These are phyloP conservation scores for Ustulina deusta DNA, from an alignment of 2,329 filamentous ascomycete species.

Conservation along the genomic window DNA sequence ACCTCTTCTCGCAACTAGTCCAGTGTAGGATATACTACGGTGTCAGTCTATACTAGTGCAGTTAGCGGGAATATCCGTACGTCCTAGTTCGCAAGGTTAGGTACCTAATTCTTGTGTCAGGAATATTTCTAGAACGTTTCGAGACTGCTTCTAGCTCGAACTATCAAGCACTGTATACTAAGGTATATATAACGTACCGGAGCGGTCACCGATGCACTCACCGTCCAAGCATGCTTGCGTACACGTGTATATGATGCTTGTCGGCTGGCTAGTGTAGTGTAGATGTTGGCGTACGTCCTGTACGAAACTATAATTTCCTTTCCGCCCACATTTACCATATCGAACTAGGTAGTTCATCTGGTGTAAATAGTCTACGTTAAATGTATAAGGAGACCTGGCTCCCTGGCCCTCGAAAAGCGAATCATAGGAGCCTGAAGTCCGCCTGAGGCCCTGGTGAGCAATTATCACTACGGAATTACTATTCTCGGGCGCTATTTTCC, in stretches of 20 bases:
- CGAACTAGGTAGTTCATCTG: background rate
- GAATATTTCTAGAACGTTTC: constrained; percentile 35
- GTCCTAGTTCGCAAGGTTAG: constrained; percentile 4
- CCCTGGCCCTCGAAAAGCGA: background rate
- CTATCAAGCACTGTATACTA: constrained; percentile 10
- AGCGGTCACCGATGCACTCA: constrained; percentile 1
- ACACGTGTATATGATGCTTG: background rate
- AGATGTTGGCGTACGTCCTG: background rate
- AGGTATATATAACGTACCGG: constrained; percentile 1
- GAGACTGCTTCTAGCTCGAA: constrained; percentile 23
- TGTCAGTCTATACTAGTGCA: constrained; percentile 19
- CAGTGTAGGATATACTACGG: too few species aligned
- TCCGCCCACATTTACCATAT: background rate
- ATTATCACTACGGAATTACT: constrained; percentile 23
- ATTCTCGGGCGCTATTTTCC: constrained; percentile 12
- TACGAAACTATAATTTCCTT: background rate
- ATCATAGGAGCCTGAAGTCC: background rate
- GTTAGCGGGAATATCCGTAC: constrained; percentile 35
- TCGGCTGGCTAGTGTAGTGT: background rate
- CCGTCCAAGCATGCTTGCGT: background rate
- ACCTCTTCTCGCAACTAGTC: constrained; percentile 4
- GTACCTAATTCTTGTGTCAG: constrained; percentile 20
- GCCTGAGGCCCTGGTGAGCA: background rate
- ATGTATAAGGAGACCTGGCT: background rate
- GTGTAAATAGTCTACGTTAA: background rate